Percentiles rank a stretch among this genome's conserved stretches.
These are phyloP conservation scores for Pyrrhoderma noxium DNA, from an alignment of 1,284 basidiomycete genomes.

Conservation along the genomic window DNA sequence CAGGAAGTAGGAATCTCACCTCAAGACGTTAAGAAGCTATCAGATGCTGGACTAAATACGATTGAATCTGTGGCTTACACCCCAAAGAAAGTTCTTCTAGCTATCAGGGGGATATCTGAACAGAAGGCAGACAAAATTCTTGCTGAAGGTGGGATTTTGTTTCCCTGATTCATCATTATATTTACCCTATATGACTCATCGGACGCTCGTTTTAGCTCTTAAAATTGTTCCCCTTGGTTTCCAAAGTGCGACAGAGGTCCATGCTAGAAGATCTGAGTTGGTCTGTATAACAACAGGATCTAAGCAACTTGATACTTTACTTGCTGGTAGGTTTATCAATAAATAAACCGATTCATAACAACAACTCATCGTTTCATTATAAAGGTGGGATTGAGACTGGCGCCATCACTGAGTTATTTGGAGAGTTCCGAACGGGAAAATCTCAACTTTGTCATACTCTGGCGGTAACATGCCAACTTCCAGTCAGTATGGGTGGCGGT, in stretches of 20 bases:
- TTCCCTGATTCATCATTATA: not conserved
- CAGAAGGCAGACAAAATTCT: conserved; percentile 97
- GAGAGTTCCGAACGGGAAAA: conserved; percentile 98
- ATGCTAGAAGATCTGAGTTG: conserved; percentile 90
- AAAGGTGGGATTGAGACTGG: conserved; percentile 96
- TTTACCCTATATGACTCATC: conserved; percentile 1
- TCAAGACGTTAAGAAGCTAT: conserved; percentile 93
- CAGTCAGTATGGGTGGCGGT: conserved; percentile 96
- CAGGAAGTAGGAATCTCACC: conserved; percentile 83
- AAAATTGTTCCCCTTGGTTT: conserved; percentile 98
- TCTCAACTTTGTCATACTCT: conserved; percentile 98
- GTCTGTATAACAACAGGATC: conserved; percentile 97
- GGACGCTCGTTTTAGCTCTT: conserved; percentile 52
- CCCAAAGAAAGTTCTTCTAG: conserved; percentile 87
- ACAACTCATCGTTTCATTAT: not conserved
- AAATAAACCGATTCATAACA: too few relatives aligned
- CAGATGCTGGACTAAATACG: conserved; percentile 90
- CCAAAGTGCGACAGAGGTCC: conserved; percentile 96
- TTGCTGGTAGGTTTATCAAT: conserved; percentile 68
- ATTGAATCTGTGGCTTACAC: conserved; percentile 97
- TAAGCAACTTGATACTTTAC: conserved; percentile 90
- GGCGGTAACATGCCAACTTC: conserved; percentile 96
- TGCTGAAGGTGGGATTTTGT: conserved; percentile 63
- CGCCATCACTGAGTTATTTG: conserved; percentile 96
- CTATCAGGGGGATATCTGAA: conserved; percentile 97